A percentile compares a stretch with the other conserved stretches of the same genome.
Conservation (phyloP, 1,284 basidiomycete species). For the Trametes polyzona region DNA sequence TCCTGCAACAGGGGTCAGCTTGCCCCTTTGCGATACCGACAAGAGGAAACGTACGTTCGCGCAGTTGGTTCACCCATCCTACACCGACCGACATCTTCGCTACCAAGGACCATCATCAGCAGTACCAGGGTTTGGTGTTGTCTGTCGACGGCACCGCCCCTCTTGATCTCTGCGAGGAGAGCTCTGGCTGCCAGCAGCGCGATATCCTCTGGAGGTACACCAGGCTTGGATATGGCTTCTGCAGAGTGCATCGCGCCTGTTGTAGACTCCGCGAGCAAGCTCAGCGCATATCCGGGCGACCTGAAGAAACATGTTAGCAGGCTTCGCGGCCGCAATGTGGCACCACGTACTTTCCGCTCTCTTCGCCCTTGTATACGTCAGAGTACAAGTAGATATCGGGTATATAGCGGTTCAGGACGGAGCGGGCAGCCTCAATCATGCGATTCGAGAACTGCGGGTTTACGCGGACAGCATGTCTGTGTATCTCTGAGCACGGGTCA, state of each 20-base stretch:
- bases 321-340: background rate
- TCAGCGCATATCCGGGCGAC: conserved; percentile 95
- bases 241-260: conserved; percentile 89
- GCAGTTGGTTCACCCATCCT: conserved; percentile 82
- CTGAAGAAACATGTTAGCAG: conserved; percentile 43
- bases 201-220: conserved; percentile 90
- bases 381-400: conserved; percentile 99
- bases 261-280: conserved; percentile 89
- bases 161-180: conserved; percentile 79
- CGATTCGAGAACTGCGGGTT: conserved; percentile 97
- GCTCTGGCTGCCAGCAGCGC: conserved; percentile 80
- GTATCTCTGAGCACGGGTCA: too few species aligned
- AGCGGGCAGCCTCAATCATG: conserved; percentile 93
- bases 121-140: conserved; percentile 90
- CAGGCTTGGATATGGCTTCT: conserved; percentile 82
- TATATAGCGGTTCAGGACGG: conserved; percentile 93
- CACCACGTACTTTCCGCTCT: conserved; percentile 86
- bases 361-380: conserved; percentile 97
- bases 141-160: conserved; percentile 90
- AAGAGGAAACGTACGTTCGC: conserved; percentile 60
- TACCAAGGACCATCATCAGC: conserved; percentile 92
- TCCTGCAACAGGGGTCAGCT: conserved; percentile 47
- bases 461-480: conserved; percentile 90
- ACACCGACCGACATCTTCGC: conserved; percentile 93
- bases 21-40: background rate